These are phyloP conservation scores for Ulota crispa DNA, from an alignment of 225 moss, liverwort and hornwort genomes.

Conservation along the genomic window DNA sequence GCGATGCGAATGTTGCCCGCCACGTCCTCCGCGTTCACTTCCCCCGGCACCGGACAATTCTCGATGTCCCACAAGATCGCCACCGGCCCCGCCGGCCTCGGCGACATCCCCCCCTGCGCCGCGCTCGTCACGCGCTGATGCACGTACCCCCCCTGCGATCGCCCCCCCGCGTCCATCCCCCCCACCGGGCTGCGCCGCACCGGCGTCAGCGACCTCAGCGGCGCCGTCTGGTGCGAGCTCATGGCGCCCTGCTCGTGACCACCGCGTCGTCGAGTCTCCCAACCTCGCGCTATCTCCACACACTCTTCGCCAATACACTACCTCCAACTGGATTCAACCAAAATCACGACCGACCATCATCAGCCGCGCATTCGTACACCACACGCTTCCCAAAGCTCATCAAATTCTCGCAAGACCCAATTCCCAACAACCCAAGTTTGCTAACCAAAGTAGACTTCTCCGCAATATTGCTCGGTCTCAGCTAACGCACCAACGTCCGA, in stretches of 20 bases:
- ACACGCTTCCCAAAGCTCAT: constrained; percentile 17
- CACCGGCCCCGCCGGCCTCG: constrained; percentile 45
- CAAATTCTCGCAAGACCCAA: neutral
- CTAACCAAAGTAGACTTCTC: neutral
- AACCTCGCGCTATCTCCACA: neutral
- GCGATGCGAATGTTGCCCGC: constrained; percentile 85
- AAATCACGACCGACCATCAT: constrained; percentile 7
- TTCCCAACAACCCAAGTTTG: neutral
- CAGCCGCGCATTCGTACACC: constrained; percentile 19
- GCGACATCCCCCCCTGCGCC: constrained; percentile 32
- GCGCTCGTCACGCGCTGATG: constrained; percentile 20
- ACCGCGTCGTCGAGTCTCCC: neutral
- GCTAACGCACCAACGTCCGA: neutral
- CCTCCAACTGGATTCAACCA: constrained; percentile 31
- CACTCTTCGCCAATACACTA: neutral
- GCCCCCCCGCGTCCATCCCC: constrained; percentile 26
- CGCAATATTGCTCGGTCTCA: neutral
- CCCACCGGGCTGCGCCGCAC: constrained; percentile 32
- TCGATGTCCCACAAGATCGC: constrained; percentile 96
- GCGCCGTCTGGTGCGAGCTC: constrained; percentile 21
- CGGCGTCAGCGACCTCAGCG: constrained; percentile 44
- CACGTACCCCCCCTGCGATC: constrained; percentile 25
- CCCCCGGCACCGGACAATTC: constrained; percentile 84
- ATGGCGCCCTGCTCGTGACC: neutral
- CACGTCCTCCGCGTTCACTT: constrained; percentile 88